These are phyloP conservation scores for Cairneyella variabilis DNA, from an alignment of 495 filamentous ascomycete genomes.

Conservation along the genomic window DNA sequence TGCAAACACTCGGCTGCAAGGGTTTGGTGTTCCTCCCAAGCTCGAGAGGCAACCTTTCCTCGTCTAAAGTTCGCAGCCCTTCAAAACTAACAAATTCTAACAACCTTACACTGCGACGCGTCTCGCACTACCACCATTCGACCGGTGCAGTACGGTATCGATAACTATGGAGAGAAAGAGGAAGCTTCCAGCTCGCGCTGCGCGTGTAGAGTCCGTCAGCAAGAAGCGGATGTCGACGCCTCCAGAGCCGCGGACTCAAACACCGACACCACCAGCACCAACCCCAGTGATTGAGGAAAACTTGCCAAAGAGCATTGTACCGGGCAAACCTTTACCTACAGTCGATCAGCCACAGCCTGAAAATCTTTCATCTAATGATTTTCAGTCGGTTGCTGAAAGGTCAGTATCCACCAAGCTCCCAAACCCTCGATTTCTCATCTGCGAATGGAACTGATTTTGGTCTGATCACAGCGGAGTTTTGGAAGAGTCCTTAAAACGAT, in stretches of 20 bases:
- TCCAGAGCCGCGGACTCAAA: slow-evolving; percentile 22
- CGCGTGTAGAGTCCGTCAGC: slow-evolving; percentile 43
- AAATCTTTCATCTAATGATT: slow-evolving; percentile 62
- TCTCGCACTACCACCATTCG: slow-evolving; percentile 4
- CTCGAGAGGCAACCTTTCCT: neutral
- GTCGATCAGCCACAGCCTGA: slow-evolving; percentile 63
- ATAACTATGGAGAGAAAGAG: slow-evolving; percentile 50
- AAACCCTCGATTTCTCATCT: neutral
- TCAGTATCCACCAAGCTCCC: slow-evolving; percentile 27
- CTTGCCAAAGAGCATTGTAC: slow-evolving; percentile 59
- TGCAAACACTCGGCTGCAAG: slow-evolving; percentile 8
- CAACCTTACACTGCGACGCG: slow-evolving; percentile 19
- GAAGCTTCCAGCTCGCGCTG: slow-evolving; percentile 51
- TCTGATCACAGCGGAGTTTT: slow-evolving; percentile 66
- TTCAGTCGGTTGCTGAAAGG: slow-evolving; percentile 84
- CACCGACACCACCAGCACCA: slow-evolving; percentile 31
- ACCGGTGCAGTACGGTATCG: neutral
- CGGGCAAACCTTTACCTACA: slow-evolving; percentile 68
- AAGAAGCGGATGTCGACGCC: slow-evolving; percentile 47
- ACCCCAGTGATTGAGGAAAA: slow-evolving; percentile 48
- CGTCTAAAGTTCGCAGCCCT: slow-evolving; percentile 8
- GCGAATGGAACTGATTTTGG: neutral
- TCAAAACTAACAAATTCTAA: neutral
- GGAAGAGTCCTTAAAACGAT: slow-evolving; percentile 74
- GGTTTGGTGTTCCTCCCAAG: slow-evolving; percentile 9